These are phyloP conservation scores for Chrysoporthe austroafricana DNA, from an alignment of 2,329 filamentous ascomycete genomes.

Conservation along the genomic window DNA sequence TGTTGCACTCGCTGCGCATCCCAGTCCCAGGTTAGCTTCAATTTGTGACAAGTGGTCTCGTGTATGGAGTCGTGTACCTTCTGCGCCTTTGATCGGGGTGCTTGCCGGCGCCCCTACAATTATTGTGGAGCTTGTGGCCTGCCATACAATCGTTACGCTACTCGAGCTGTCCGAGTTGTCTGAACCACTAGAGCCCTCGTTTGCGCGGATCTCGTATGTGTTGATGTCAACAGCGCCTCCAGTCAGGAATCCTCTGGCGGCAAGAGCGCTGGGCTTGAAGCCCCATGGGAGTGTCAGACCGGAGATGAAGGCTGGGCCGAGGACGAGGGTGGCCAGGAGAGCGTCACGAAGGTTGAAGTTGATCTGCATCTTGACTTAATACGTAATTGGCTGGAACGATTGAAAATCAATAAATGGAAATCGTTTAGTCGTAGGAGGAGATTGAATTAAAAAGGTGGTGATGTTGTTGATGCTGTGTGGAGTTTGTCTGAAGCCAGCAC, in stretches of 20 bases:
- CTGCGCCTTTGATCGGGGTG: background rate
- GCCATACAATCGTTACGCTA: background rate
- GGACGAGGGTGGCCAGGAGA: slow-evolving; percentile 18
- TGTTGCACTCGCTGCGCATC: background rate
- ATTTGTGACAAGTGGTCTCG: background rate
- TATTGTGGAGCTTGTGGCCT: background rate
- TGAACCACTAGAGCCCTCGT: background rate
- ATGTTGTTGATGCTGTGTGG: background rate
- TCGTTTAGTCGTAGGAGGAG: background rate
- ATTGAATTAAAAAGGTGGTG: background rate
- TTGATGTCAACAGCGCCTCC: background rate
- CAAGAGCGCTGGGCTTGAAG: background rate
- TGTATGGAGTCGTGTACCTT: background rate
- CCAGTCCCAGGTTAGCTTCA: background rate
- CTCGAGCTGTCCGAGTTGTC: background rate
- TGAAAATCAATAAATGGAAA: too few species aligned
- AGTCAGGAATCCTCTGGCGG: background rate
- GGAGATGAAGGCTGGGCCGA: slow-evolving; percentile 23
- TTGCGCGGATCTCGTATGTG: background rate
- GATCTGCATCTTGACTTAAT: slow-evolving; percentile 18
- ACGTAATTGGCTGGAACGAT: background rate
- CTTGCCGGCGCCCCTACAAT: background rate
- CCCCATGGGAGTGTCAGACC: slow-evolving; percentile 15
- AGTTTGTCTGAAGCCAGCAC: too few species aligned
- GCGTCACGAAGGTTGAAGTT: slow-evolving; percentile 16